Evolutionary conservation across 2,329 filamentous ascomycete species (phyloP).

Genomic region (Talaromyces amestolkiae): DNA sequence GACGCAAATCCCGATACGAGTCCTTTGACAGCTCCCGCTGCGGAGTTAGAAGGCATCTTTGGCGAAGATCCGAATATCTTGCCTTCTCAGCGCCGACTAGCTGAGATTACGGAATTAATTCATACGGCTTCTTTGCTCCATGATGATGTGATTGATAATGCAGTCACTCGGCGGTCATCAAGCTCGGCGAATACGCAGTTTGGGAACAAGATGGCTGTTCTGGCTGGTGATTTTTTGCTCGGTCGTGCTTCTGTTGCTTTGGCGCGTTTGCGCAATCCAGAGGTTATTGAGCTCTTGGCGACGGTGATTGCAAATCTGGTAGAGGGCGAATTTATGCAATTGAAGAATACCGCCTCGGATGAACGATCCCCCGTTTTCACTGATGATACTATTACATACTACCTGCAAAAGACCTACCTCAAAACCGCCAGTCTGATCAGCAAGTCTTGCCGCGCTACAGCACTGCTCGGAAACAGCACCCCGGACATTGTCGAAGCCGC

Average conservation of each 20-base stretch:
- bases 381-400: conserved; percentile 86
- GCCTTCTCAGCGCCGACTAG: conserved; percentile 86
- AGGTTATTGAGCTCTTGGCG: conserved; percentile 90
- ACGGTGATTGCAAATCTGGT: conserved; percentile 97
- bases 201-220: conserved; percentile 98
- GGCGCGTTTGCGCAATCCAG: conserved; percentile 82
- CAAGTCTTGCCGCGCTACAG: conserved; percentile 89
- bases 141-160: conserved; percentile 97
- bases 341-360: conserved; percentile 91
- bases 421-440: conserved; percentile 95
- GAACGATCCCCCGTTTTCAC: conserved; percentile 82
- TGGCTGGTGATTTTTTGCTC: conserved; percentile 94
- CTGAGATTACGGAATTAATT: conserved; percentile 96
- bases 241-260: conserved; percentile 91
- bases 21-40: conserved; percentile 52
- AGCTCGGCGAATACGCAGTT: conserved; percentile 92
- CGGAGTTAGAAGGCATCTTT: conserved; percentile 37
- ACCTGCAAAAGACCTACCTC: conserved; percentile 96
- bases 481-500: conserved; percentile 81
- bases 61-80: conserved; percentile 63
- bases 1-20: conserved; percentile 74
- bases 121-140: conserved; percentile 95
- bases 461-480: conserved; percentile 75
- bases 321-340: conserved; percentile 98
- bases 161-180: conserved; percentile 74